Percentiles rank a stretch among this genome's conserved stretches.
phyloP scores from a whole-genome alignment of 257 asterid genomes.

The Solanum okadae region DNA sequence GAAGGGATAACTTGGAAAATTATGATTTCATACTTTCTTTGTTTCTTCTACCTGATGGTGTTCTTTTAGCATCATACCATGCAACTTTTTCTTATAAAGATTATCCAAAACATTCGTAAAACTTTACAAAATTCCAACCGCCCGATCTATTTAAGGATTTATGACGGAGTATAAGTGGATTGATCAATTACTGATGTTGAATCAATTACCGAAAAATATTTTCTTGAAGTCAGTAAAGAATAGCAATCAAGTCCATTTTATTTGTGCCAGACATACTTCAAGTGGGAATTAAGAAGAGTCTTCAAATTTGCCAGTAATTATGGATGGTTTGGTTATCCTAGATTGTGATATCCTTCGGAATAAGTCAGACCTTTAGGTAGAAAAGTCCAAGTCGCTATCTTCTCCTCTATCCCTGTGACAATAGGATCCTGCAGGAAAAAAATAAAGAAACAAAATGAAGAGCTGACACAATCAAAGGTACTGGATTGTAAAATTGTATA shows the following conservation, averaged over 20 bases:
- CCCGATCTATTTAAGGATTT: background rate
- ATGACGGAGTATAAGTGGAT: background rate
- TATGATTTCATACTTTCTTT: background rate
- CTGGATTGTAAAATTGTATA: background rate
- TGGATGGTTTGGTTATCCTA: background rate
- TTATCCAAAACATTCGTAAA: background rate
- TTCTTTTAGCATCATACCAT: background rate
- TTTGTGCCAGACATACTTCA: background rate
- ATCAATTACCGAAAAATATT: background rate
- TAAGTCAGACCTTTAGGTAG: conserved; percentile 65
- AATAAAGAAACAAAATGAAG: background rate
- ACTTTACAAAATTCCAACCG: background rate
- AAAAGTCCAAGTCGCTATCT: conserved; percentile 91
- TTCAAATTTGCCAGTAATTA: background rate
- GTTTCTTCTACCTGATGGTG: background rate
- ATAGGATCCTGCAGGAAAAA: conserved; percentile 68
- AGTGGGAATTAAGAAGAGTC: background rate
- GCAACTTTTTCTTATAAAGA: background rate
- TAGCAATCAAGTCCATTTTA: background rate
- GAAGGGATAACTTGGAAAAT: background rate
- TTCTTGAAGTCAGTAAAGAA: background rate
- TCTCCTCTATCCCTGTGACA: conserved; percentile 87
- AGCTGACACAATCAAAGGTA: background rate
- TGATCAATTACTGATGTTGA: background rate
- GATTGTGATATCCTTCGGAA: background rate